These are phyloP conservation scores for Magnusiomyces fungicola DNA, from an alignment of 1,139 yeast species.

Conservation along the genomic window DNA sequence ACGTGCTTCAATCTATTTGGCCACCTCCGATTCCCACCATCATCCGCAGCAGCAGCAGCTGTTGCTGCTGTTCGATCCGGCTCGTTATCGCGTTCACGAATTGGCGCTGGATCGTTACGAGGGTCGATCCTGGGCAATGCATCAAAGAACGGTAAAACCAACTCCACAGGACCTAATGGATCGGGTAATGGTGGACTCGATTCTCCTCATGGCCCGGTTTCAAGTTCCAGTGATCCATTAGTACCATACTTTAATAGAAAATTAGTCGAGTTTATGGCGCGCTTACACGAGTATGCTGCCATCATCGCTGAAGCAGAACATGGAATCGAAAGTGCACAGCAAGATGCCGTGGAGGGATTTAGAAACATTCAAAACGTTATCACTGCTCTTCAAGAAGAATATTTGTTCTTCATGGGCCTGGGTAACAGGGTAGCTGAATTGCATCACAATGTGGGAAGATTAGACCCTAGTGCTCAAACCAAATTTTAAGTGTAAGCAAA, in stretches of 20 bases:
- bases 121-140: background rate
- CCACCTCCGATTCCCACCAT: conserved; percentile 48
- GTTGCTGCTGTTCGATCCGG: conserved; percentile 18
- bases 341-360: conserved; percentile 39
- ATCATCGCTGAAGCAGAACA: conserved; percentile 65
- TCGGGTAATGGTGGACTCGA: background rate
- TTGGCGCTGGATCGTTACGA: conserved; percentile 15
- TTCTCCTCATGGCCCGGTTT: background rate
- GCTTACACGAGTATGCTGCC: conserved; percentile 59
- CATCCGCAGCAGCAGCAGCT: conserved; percentile 13
- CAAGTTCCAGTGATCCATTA: conserved; percentile 34
- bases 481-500: too few relatives aligned
- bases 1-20: conserved; percentile 58
- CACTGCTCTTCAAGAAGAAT: conserved; percentile 71
- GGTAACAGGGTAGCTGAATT: conserved; percentile 86
- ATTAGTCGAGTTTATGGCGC: conserved; percentile 45
- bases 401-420: conserved; percentile 78
- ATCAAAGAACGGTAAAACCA: too few relatives aligned
- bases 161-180: too few relatives aligned
- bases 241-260: conserved; percentile 49
- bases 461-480: too few relatives aligned
- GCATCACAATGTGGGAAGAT: conserved; percentile 61
- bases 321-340: conserved; percentile 66
- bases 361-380: conserved; percentile 44
- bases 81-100: conserved; percentile 7